Conservation (phyloP, 2,329 filamentous ascomycete species). For the Rutstroemia sp. region DNA sequence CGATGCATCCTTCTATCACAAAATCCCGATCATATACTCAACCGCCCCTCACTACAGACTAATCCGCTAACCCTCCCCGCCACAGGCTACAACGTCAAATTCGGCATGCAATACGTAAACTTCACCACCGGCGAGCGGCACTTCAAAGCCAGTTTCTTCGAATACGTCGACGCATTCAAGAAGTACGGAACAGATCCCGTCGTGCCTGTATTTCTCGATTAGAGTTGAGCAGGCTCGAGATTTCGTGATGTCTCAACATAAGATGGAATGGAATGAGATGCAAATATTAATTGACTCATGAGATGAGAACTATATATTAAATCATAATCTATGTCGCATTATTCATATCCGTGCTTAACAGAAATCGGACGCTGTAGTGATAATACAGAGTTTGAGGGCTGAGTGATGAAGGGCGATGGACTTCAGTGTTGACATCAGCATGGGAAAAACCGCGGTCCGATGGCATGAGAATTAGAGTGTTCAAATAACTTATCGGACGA, state of each 20-base stretch:
- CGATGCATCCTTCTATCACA: not conserved
- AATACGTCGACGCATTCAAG: constrained; percentile 25
- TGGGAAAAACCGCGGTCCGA: too few species aligned
- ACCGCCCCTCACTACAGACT: not conserved
- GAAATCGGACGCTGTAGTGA: too few species aligned
- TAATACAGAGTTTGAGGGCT: too few species aligned
- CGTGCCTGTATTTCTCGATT: constrained; percentile 16
- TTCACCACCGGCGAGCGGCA: constrained; percentile 27
- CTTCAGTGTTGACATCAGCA: too few species aligned
- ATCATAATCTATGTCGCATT: too few species aligned
- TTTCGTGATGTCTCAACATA: not conserved
- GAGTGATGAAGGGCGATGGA: too few species aligned
- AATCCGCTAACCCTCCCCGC: not conserved
- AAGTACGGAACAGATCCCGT: constrained; percentile 23
- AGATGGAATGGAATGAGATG: too few species aligned
- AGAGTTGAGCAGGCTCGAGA: not conserved
- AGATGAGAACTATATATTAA: too few species aligned
- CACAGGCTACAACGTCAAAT: constrained; percentile 17
- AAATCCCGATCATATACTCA: not conserved
- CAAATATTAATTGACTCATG: too few species aligned
- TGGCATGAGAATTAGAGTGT: too few species aligned
- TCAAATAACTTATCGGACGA: too few species aligned
- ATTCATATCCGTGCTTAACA: too few species aligned
- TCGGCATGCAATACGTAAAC: constrained; percentile 33
- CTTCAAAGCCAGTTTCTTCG: constrained; percentile 25